A percentile compares a stretch with the other conserved stretches of the same genome.
Conservation (phyloP, 2,329 filamentous ascomycete species). For the Calonectria montana region DNA sequence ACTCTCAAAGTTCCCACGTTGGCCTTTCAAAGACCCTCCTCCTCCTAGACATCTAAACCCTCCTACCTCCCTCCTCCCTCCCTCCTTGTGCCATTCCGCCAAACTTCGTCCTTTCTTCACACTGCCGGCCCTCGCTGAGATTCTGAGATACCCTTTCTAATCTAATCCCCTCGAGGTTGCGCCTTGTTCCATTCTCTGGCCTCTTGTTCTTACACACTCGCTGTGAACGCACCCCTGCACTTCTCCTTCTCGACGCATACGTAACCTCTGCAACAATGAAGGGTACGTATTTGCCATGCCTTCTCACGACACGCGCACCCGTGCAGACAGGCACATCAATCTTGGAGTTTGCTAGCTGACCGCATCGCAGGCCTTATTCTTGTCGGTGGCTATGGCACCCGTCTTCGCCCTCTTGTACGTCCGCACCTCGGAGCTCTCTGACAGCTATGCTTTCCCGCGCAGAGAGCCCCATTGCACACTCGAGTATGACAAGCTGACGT, state of each 20-base stretch:
- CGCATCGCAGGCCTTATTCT: conserved; percentile 87
- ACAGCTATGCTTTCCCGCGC: conserved; percentile 23
- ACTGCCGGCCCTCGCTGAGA: conserved; percentile 24
- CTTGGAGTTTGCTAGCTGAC: conserved; percentile 29
- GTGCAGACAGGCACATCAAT: background rate
- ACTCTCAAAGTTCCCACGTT: conserved; percentile 42
- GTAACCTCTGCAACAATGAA: conserved; percentile 49
- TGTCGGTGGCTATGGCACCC: conserved; percentile 98
- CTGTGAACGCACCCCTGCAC: conserved; percentile 30
- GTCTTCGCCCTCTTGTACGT: conserved; percentile 92
- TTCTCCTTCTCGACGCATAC: conserved; percentile 30
- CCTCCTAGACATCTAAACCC: conserved; percentile 38
- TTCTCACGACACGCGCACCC: background rate
- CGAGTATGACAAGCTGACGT: conserved; percentile 34
- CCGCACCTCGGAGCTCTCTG: conserved; percentile 25
- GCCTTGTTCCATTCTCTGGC: conserved; percentile 37
- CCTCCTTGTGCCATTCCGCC: conserved; percentile 20
- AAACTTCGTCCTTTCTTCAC: conserved; percentile 1
- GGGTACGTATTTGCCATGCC: conserved; percentile 41
- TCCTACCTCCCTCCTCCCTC: conserved; percentile 19
- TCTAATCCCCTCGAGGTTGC: conserved; percentile 41
- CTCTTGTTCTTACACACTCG: conserved; percentile 38
- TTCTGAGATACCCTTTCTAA: conserved; percentile 40
- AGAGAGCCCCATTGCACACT: background rate
- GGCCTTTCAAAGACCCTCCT: conserved; percentile 43